Evolutionary conservation across 257 asterid genomes (phyloP).

Genomic region (Scutellaria baicalensis): DNA sequence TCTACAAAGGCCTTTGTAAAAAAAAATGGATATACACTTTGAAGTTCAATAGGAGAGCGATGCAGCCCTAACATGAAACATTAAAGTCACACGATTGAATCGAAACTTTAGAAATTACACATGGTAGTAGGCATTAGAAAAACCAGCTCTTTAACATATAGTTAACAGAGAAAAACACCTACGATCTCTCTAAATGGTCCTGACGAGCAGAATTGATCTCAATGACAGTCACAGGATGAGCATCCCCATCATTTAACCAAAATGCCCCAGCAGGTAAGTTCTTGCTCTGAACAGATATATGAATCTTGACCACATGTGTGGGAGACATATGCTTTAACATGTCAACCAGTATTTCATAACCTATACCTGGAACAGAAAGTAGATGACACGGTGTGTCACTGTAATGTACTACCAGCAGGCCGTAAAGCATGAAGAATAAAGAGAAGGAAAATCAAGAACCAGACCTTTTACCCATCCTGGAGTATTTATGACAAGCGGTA

Average conservation of each 20-base stretch:
- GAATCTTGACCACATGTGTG: constrained; percentile 76
- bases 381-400: constrained; percentile 7
- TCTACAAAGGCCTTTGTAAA: background rate
- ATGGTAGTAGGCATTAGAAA: background rate
- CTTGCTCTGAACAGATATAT: constrained; percentile 49
- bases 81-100: background rate
- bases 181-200: constrained; percentile 73
- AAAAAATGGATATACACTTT: background rate
- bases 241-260: constrained; percentile 58
- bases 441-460: constrained; percentile 4
- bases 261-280: constrained; percentile 85
- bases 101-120: background rate
- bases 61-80: background rate
- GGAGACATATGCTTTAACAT: constrained; percentile 70
- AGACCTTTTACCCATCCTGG: constrained; percentile 98
- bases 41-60: background rate
- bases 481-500: constrained; percentile 87
- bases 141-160: background rate
- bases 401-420: background rate
- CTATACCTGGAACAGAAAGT: constrained; percentile 56
- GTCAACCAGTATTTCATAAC: constrained; percentile 77
- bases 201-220: constrained; percentile 75
- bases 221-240: constrained; percentile 31
- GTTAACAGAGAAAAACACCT: constrained; percentile 22
- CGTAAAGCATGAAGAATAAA: background rate